Evolutionary conservation across 2,329 filamentous ascomycete species (phyloP).

Genomic region (Penicillium sp.): DNA sequence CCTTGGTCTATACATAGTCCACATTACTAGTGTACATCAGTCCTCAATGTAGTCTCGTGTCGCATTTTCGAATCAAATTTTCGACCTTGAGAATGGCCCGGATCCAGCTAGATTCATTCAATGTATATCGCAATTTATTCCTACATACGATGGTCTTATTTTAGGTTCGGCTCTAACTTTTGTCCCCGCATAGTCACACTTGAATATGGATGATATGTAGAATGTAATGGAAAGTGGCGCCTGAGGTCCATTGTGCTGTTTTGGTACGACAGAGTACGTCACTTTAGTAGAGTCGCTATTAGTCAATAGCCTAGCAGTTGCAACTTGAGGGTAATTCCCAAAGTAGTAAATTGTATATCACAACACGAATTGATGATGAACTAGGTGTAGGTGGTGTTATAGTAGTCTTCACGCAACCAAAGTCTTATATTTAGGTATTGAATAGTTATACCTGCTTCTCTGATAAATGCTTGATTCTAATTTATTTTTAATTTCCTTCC

Average conservation of each 20-base stretch:
- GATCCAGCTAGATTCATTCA: background rate
- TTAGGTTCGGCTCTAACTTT: too few relatives aligned
- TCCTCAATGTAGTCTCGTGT: background rate
- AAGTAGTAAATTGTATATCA: background rate
- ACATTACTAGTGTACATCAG: background rate
- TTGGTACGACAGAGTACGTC: background rate
- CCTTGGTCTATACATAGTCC: background rate
- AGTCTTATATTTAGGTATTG: too few relatives aligned
- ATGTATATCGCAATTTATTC: background rate
- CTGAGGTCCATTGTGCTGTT: background rate
- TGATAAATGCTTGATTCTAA: background rate
- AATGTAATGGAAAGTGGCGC: background rate
- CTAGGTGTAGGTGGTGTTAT: background rate
- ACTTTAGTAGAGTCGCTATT: background rate
- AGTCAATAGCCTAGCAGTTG: background rate
- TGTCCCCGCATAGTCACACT: background rate
- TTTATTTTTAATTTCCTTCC: background rate
- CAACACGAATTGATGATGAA: background rate
- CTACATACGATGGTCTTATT: too few relatives aligned
- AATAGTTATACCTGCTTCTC: background rate
- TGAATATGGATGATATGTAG: background rate
- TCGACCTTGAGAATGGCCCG: background rate
- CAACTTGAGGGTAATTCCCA: background rate
- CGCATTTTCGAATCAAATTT: background rate
- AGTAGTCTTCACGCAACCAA: background rate